Base-by-base conservation (phyloP, 192 early-diverging fungal species). In the Podila minutissima region DNA sequence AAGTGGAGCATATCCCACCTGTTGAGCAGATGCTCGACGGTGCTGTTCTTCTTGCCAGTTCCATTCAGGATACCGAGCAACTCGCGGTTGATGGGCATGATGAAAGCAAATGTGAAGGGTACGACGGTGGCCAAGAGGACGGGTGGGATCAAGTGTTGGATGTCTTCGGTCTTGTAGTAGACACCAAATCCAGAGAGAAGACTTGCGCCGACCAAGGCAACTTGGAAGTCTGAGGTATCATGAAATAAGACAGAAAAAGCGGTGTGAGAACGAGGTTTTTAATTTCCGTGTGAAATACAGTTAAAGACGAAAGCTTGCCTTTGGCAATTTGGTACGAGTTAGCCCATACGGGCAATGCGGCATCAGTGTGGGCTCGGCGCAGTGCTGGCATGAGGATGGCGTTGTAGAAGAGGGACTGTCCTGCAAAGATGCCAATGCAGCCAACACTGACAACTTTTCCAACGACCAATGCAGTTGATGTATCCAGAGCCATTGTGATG, bases 1-100 rank as follows among this genome's bases (percentile, higher is more conserved):
- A 71, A 70, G 17, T 76, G 74, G 15, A 76, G 28, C 17, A 66
- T n/a, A 66, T 76, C 74, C 74, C 74, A 76, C n/a, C 70, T 71
- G 74, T 35, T 31, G 20, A 66, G 32, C 48, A 76, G 35, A 26
- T 59, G 50, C 4, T 65, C 64, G 17, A 76, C 15, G 3, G 50
- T 29, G 4, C n/a, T 32, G 17, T 26, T 48, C 9, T 28, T 29
- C 46, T 53, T 48, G 13, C 66, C 22, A n/a, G 41, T 57, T 5
- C 68, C 57, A 0, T 78, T 64, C 3, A 78, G 20, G 55, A 78
- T 71, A 0, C 35, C 49, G 28, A 78, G n/a, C 28, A 71, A 32
- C 6, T 59, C 66, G 7, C 32, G 59, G 64, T 71, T 76, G 48
- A 71, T 17, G 0, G 74, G 74, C 66, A 66, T 62, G 22, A 76